Evolutionary conservation across 257 asterid genomes (phyloP).

Genomic region (Ilex asprella): DNA sequence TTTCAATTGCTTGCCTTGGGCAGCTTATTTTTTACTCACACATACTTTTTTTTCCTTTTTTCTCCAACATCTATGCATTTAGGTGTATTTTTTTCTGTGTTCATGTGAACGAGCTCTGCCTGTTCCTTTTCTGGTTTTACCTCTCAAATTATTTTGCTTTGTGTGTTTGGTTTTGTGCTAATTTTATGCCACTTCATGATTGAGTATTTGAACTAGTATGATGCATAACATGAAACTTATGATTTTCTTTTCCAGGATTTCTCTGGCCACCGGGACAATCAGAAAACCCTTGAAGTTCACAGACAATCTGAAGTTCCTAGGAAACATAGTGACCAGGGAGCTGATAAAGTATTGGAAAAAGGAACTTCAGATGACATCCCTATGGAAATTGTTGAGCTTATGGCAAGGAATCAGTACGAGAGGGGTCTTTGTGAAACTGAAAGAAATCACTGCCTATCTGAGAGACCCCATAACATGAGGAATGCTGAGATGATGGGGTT

Average conservation of each 20-base stretch:
- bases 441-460: slow-evolving; percentile 16
- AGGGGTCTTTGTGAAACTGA: slow-evolving; percentile 35
- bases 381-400: slow-evolving; percentile 75
- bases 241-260: slow-evolving; percentile 2
- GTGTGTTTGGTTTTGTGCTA: no score
- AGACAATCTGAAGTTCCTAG: slow-evolving; percentile 5
- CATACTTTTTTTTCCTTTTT: not conserved
- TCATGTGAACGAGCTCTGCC: not conserved
- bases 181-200: not conserved
- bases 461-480: slow-evolving; percentile 12
- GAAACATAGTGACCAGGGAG: slow-evolving; percentile 23
- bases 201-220: not conserved
- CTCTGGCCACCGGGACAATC: slow-evolving; percentile 7
- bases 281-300: slow-evolving; percentile 7
- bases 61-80: no score
- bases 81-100: no score
- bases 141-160: no score
- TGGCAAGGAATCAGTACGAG: slow-evolving; percentile 69
- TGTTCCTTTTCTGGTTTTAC: not conserved
- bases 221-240: not conserved
- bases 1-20: not conserved
- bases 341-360: slow-evolving; percentile 22
- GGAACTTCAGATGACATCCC: slow-evolving; percentile 63
- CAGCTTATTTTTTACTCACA: not conserved
- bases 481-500: slow-evolving; percentile 12